phyloP scores from a whole-genome alignment of 805 yeast species.

The Ogataea salicorniae region DNA sequence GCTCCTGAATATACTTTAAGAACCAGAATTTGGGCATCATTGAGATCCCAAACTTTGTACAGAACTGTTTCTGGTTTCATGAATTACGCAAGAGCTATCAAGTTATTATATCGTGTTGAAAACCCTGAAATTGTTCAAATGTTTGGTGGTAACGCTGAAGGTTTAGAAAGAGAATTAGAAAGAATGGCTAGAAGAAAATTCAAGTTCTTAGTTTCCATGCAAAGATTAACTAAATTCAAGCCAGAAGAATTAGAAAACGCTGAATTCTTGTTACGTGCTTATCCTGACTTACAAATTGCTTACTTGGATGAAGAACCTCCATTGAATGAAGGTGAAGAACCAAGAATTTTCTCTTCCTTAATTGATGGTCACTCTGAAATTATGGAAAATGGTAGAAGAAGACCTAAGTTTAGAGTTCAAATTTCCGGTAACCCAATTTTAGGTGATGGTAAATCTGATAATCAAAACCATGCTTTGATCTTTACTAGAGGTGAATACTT shows the following conservation, averaged over 20 bases:
- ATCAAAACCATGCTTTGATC: conserved; percentile 75
- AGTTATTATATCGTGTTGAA: conserved; percentile 88
- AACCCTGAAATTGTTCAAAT: conserved; percentile 93
- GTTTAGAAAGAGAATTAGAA: conserved; percentile 90
- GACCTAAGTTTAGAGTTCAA: conserved; percentile 71
- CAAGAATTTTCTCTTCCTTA: conserved; percentile 68
- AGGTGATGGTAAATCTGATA: conserved; percentile 88
- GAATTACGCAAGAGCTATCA: conserved; percentile 97
- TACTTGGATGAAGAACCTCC: conserved; percentile 92
- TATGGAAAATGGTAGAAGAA: conserved; percentile 65
- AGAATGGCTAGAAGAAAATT: conserved; percentile 83
- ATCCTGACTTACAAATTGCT: conserved; percentile 85
- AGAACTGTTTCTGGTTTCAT: conserved; percentile 97
- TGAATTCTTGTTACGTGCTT: conserved; percentile 74
- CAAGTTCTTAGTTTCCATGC: conserved; percentile 80
- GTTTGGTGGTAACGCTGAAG: conserved; percentile 98
- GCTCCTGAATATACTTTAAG: conserved; percentile 95
- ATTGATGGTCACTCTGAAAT: conserved; percentile 79
- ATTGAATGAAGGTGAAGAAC: conserved; percentile 61
- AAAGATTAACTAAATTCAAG: conserved; percentile 66
- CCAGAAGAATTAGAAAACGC: conserved; percentile 75
- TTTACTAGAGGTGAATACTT: conserved; percentile 83
- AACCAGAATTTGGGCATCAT: conserved; percentile 98
- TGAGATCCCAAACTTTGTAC: conserved; percentile 93
- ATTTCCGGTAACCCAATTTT: conserved; percentile 80